A percentile compares a stretch with the other conserved stretches of the same genome.
Conservation (phyloP, 192 early-diverging fungal species). For the Funneliformis mosseae region DNA sequence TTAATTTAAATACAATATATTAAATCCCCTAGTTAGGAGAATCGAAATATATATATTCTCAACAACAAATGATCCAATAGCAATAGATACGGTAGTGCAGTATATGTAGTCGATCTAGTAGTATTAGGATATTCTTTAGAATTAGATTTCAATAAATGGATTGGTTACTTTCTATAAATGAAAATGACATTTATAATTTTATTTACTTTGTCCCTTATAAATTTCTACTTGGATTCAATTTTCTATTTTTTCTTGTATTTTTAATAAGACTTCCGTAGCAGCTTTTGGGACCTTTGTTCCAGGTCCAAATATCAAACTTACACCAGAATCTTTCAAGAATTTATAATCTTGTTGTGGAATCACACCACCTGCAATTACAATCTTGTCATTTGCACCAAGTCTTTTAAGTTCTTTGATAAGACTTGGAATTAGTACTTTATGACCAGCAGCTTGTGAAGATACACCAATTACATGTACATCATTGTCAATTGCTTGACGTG, state of each 20-base stretch:
- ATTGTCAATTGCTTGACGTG: constrained; percentile 85
- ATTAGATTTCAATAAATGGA: too few species aligned
- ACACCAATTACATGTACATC: constrained; percentile 90
- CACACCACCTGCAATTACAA: constrained; percentile 84
- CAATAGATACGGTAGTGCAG: too few species aligned
- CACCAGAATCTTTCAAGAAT: constrained; percentile 78
- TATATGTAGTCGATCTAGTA: too few species aligned
- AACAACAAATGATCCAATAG: too few species aligned
- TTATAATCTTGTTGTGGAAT: constrained; percentile 89
- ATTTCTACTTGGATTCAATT: background rate
- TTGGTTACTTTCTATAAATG: too few species aligned
- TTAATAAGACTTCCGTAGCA: constrained; percentile 76
- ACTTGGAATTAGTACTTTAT: constrained; percentile 84
- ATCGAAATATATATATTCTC: too few species aligned
- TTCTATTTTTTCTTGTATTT: constrained; percentile 59
- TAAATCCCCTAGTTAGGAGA: too few species aligned
- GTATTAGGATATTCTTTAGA: too few species aligned
- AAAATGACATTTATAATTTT: background rate
- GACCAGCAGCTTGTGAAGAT: constrained; percentile 86
- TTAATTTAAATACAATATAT: too few species aligned
- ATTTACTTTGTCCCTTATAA: background rate
- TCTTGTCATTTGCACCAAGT: constrained; percentile 70
- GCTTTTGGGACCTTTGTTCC: constrained; percentile 86
- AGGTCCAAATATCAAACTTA: constrained; percentile 83
- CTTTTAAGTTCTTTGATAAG: constrained; percentile 76